Evolutionary conservation across 2,329 filamentous ascomycete genomes (phyloP).

Genomic region (Ophiosphaerella narmari): DNA sequence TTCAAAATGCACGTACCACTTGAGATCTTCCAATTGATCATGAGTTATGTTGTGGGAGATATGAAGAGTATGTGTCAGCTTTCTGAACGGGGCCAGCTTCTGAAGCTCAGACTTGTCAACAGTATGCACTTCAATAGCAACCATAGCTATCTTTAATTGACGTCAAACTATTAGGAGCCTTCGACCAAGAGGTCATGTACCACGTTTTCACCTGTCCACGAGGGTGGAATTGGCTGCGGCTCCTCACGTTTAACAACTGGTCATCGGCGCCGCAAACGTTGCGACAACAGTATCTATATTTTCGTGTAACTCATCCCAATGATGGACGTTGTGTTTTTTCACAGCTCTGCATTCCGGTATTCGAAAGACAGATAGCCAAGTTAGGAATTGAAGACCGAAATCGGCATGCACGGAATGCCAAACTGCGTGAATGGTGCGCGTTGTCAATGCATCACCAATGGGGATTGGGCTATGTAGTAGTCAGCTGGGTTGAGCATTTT

Average conservation of each 20-base stretch:
- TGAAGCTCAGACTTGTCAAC: background rate
- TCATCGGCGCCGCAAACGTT: background rate
- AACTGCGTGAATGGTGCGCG: no score
- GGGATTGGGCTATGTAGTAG: no score
- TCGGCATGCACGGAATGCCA: no score
- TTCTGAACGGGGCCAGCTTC: background rate
- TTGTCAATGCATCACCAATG: no score
- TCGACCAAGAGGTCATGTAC: background rate
- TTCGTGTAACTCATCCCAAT: background rate
- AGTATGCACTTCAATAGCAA: background rate
- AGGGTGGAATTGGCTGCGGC: background rate
- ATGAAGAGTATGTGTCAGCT: background rate
- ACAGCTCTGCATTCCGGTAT: no score
- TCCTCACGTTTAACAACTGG: background rate
- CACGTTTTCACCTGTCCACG: background rate
- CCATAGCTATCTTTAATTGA: background rate
- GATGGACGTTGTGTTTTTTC: no score
- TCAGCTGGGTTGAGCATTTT: no score
- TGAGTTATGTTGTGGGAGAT: background rate
- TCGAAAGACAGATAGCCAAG: no score
- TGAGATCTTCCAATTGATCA: background rate
- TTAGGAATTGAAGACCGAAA: no score
- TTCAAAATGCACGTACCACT: background rate
- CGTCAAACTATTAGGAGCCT: background rate
- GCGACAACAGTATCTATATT: background rate